phyloP scores from a whole-genome alignment of 1,139 yeast genomes.

The Meyerozyma smithsonii region DNA sequence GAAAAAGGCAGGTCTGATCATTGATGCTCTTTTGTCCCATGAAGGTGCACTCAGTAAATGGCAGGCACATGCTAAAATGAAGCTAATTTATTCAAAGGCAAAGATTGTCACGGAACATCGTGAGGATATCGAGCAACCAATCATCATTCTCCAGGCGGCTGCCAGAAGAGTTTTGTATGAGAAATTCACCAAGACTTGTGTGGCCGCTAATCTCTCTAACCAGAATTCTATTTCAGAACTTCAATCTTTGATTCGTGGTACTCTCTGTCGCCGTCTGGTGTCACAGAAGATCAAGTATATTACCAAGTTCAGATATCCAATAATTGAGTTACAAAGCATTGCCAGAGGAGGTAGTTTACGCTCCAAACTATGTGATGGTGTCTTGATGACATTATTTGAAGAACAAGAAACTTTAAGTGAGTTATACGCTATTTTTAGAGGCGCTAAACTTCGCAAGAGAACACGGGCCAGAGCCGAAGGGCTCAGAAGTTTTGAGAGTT shows the following conservation, averaged over 20 bases:
- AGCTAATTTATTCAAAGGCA: slow-evolving; percentile 18
- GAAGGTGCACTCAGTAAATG: slow-evolving; percentile 15
- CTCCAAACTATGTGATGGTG: slow-evolving; percentile 39
- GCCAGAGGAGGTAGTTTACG: slow-evolving; percentile 51
- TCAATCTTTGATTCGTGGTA: slow-evolving; percentile 35
- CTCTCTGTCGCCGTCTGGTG: slow-evolving; percentile 19
- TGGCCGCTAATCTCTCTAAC: slow-evolving; percentile 13
- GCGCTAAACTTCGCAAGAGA: slow-evolving; percentile 32
- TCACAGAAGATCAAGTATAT: slow-evolving; percentile 16
- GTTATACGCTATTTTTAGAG: slow-evolving; percentile 44
- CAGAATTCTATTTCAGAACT: slow-evolving; percentile 20
- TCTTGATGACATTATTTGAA: slow-evolving; percentile 37
- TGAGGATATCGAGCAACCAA: slow-evolving; percentile 19
- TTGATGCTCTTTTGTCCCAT: slow-evolving; percentile 8
- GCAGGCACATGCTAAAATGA: slow-evolving; percentile 29
- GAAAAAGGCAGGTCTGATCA: slow-evolving; percentile 5
- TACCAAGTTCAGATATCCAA: slow-evolving; percentile 8
- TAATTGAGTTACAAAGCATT: slow-evolving; percentile 45
- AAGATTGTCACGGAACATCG: slow-evolving; percentile 21
- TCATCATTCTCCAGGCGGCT: slow-evolving; percentile 31
- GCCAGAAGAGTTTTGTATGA: slow-evolving; percentile 25
- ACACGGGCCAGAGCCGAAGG: slow-evolving; percentile 18
- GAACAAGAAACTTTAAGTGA: slow-evolving; percentile 34
- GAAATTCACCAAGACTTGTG: slow-evolving; percentile 11
- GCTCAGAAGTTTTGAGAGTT: slow-evolving; percentile 19